Conservation (phyloP, 1,284 basidiomycete species). For the Trichosporon asahii region DNA sequence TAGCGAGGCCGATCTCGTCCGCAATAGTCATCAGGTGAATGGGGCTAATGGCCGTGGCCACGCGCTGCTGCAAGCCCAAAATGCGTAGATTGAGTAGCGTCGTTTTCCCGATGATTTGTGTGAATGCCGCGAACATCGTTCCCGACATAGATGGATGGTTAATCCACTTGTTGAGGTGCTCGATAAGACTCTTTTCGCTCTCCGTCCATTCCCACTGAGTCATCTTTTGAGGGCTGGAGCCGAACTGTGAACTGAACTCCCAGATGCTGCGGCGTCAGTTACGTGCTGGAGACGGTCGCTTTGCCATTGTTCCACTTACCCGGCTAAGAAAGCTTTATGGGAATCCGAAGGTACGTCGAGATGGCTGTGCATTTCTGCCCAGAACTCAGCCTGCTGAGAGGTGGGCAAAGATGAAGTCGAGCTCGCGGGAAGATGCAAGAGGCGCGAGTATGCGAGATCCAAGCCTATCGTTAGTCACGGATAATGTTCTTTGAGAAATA, state of each 20-base stretch:
- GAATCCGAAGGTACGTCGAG: constrained; percentile 14
- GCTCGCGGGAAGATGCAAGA: constrained; percentile 14
- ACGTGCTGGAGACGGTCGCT: no score
- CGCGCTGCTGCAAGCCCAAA: constrained; percentile 3
- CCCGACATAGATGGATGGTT: constrained; percentile 11
- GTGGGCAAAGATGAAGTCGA: not conserved
- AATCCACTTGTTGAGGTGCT: constrained; percentile 12
- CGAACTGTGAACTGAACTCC: constrained; percentile 16
- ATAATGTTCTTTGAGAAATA: not conserved
- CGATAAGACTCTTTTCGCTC: constrained; percentile 11
- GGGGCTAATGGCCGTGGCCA: not conserved
- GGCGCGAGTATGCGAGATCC: constrained; percentile 13
- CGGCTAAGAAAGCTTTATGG: constrained; percentile 13
- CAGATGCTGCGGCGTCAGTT: constrained; percentile 12
- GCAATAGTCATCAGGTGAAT: constrained; percentile 6
- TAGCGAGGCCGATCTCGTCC: constrained; percentile 16
- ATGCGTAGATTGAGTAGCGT: constrained; percentile 14
- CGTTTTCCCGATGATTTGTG: constrained; percentile 11
- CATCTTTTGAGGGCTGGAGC: not conserved
- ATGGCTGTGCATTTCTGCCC: constrained; percentile 17
- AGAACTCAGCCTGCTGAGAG: constrained; percentile 3
- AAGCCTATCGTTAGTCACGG: constrained; percentile 14
- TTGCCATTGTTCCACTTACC: constrained; percentile 17
- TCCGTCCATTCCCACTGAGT: not conserved
- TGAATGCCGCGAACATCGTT: not conserved